phyloP scores from a whole-genome alignment of 495 filamentous ascomycete species.

The Penicillium roqueforti region DNA sequence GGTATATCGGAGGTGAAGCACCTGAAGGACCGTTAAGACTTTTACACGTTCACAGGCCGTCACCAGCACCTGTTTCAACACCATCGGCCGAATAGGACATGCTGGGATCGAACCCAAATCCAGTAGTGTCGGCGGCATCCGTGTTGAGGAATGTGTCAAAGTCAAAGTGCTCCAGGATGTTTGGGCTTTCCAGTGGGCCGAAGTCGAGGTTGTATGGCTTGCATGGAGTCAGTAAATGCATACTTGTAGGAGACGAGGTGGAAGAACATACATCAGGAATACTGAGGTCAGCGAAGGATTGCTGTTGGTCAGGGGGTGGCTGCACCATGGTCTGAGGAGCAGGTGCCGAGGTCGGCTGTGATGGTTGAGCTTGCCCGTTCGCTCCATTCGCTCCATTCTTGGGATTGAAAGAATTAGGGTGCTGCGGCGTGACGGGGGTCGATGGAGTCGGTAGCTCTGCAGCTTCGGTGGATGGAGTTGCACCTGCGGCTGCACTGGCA shows the following conservation, averaged over 20 bases:
- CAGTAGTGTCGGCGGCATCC: constrained; percentile 48
- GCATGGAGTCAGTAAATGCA: constrained; percentile 26
- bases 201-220: constrained; percentile 57
- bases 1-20: constrained; percentile 44
- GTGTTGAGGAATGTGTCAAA: constrained; percentile 90
- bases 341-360: constrained; percentile 41
- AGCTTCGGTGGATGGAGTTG: constrained; percentile 70
- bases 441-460: constrained; percentile 71
- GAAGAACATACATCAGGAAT: constrained; percentile 39
- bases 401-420: constrained; percentile 55
- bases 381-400: constrained; percentile 52
- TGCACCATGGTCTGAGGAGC: constrained; percentile 41
- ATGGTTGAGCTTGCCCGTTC: constrained; percentile 41
- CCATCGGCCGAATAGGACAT: constrained; percentile 41
- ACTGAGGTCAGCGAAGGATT: constrained; percentile 34
- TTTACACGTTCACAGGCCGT: constrained; percentile 40
- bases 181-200: constrained; percentile 52
- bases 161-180: constrained; percentile 90
- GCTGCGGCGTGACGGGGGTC: constrained; percentile 82
- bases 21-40: constrained; percentile 38
- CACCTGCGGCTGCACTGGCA: constrained; percentile 51
- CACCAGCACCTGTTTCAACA: constrained; percentile 51
- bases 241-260: neutral
- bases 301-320: constrained; percentile 43
- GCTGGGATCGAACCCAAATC: constrained; percentile 51